These are phyloP conservation scores for Viola pubescens DNA, from an alignment of 441 rosid genomes.

Conservation along the genomic window DNA sequence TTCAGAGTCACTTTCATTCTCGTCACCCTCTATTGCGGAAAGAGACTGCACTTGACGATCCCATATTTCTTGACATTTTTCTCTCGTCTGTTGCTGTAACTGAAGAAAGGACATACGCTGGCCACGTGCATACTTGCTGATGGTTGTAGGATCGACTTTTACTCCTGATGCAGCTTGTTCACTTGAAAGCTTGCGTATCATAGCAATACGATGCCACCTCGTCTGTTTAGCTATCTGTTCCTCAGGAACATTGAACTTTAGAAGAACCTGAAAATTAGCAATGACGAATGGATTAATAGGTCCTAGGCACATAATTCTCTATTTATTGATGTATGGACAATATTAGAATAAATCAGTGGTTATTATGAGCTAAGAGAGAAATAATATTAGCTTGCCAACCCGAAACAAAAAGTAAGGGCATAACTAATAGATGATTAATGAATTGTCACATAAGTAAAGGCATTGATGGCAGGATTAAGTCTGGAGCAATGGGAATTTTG, in stretches of 20 bases:
- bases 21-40: conserved; percentile 78
- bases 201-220: conserved; percentile 99
- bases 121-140: conserved; percentile 96
- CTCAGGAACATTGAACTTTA: conserved; percentile 90
- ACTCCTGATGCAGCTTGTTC: conserved; percentile 98
- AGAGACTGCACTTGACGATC: conserved; percentile 88
- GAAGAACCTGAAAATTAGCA: conserved; percentile 60
- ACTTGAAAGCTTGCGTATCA: conserved; percentile 98
- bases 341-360: no score
- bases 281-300: no score
- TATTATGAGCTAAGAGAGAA: no score
- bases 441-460: no score
- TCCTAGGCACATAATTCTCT: no score
- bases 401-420: no score
- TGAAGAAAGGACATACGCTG: conserved; percentile 99
- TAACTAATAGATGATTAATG: no score
- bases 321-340: no score
- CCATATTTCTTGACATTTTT: conserved; percentile 99
- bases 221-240: conserved; percentile 87
- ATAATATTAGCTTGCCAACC: no score
- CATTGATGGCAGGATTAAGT: no score
- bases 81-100: conserved; percentile 98
- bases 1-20: conserved; percentile 87
- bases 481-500: no score
- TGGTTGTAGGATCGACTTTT: conserved; percentile 93